Percentiles rank a stretch among this genome's conserved stretches.
phyloP scores from a whole-genome alignment of 2,329 filamentous ascomycete species.

The Helotiales sp. region DNA sequence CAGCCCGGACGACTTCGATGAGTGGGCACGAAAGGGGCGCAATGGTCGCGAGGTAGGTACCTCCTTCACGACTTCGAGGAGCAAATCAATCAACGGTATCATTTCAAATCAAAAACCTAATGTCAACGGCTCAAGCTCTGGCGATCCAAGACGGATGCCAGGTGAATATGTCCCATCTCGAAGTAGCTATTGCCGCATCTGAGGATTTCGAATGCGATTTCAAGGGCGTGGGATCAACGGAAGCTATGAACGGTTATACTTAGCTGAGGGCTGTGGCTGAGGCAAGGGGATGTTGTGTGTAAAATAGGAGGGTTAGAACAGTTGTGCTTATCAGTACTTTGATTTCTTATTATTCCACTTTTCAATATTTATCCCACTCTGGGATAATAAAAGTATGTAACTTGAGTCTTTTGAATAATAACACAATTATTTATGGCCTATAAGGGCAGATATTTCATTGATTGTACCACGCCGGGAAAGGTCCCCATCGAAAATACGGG shows the following conservation, averaged over 20 bases:
- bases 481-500: constrained; percentile 1
- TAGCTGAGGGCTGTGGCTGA: constrained; percentile 14
- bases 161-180: constrained; percentile 25
- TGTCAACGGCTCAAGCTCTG: constrained; percentile 17
- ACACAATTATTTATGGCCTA: constrained; percentile 1
- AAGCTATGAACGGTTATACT: constrained; percentile 28
- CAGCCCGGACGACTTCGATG: constrained; percentile 2
- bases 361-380: constrained; percentile 9
- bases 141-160: constrained; percentile 15
- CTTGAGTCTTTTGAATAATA: neutral
- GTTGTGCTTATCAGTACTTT: constrained; percentile 10
- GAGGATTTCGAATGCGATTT: constrained; percentile 29
- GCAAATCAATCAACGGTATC: constrained; percentile 9
- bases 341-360: constrained; percentile 10
- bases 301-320: constrained; percentile 2
- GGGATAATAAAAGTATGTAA: constrained; percentile 3
- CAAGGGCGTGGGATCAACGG: constrained; percentile 15
- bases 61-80: constrained; percentile 10
- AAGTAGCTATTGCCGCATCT: constrained; percentile 24
- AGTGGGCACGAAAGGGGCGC: neutral
- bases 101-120: constrained; percentile 23
- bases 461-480: neutral
- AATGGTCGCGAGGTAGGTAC: constrained; percentile 18
- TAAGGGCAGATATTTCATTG: neutral
- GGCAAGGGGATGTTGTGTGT: too few relatives aligned